Conservation (phyloP, 129 eudicot species). For the Glebionis coronaria region DNA sequence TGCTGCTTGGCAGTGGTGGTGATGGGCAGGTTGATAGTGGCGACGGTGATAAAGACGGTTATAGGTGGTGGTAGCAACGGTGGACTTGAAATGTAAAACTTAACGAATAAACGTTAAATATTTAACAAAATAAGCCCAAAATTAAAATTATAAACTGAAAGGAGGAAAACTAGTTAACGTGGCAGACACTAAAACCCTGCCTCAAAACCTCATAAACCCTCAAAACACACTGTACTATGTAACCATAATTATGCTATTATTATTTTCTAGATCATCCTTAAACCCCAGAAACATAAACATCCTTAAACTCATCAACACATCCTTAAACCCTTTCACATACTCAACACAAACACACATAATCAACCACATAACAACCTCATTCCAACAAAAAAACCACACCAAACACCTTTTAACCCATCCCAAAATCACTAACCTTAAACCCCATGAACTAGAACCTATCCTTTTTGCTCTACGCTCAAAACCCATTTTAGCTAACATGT, state of each 20-base stretch:
- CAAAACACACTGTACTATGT: slow-evolving; percentile 18
- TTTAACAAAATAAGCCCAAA: too few relatives aligned
- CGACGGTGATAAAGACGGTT: too few relatives aligned
- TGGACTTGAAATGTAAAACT: too few relatives aligned
- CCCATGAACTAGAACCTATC: slow-evolving; percentile 38
- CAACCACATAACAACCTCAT: slow-evolving; percentile 36
- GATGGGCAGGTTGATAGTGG: too few relatives aligned
- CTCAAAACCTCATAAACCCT: slow-evolving; percentile 11
- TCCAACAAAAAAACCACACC: slow-evolving; percentile 34
- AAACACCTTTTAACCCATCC: slow-evolving; percentile 36
- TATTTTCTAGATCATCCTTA: slow-evolving; percentile 12
- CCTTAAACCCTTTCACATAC: slow-evolving; percentile 7
- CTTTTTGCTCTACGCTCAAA: slow-evolving; percentile 46
- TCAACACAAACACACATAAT: slow-evolving; percentile 29
- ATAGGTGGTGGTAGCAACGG: too few relatives aligned
- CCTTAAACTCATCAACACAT: slow-evolving; percentile 31
- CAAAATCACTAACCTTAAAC: slow-evolving; percentile 24
- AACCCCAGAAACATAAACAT: slow-evolving; percentile 24
- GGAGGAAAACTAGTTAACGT: neutral
- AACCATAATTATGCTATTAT: neutral
- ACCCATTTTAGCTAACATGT: slow-evolving; percentile 56
- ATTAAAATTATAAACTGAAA: too few relatives aligned
- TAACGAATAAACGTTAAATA: too few relatives aligned
- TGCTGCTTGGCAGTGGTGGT: too few relatives aligned
- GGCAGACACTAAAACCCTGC: slow-evolving; percentile 22